Evolutionary conservation across 352 stramenopile genomes (phyloP), one percentile per base, ranked within the genome.

Genomic region (Phytophthora fragariaefolia): DNA sequence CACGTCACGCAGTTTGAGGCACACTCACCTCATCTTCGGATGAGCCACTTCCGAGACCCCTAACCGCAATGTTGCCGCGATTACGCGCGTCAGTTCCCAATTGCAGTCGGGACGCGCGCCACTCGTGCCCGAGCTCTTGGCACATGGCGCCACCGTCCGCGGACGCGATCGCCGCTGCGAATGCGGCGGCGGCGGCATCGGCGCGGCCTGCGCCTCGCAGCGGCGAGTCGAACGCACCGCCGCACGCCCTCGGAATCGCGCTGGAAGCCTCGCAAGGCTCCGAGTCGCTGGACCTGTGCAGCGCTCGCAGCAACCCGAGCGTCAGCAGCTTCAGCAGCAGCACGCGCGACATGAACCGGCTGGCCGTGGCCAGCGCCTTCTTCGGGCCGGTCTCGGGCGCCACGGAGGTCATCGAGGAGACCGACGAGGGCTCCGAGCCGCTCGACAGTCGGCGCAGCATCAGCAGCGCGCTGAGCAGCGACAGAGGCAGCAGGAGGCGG

Each of bases 281-380:
- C 8, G 69, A 77, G 5, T n/a, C n/a, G n/a, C 15, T 34, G 18
- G 69, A 77, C 17, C 42, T 28, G 49, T 77, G 73, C 48, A 87
- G 76, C 32, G 53, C 77, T 13, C 62, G 59, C 6, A 85, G 76
- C 55, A 87, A 87, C 45, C 58, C 74, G 17, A 89, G 77, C 56
- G 57, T 79, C 49, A 85, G 73, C 74, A 87, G 76, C 69, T 80
- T 77, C 71, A 73, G 80, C 51, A 87, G 71, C 63, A 75, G 65
- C 53, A 66, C 67, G n/a, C 78, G 80, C 12, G 71, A 78, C 42
- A 76, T 69, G 56, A 50, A 76, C 28, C 77, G 67, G 17, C 64
- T 20, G 17, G 60, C 58, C 22, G 79, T 84, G 45, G 65, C 76
- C n/a, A 73, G 38, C 40, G 43, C 70, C 15, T 82, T 73, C 65